Conservation (phyloP, 345 rosid species). For the Hirschfeldia incana region DNA sequence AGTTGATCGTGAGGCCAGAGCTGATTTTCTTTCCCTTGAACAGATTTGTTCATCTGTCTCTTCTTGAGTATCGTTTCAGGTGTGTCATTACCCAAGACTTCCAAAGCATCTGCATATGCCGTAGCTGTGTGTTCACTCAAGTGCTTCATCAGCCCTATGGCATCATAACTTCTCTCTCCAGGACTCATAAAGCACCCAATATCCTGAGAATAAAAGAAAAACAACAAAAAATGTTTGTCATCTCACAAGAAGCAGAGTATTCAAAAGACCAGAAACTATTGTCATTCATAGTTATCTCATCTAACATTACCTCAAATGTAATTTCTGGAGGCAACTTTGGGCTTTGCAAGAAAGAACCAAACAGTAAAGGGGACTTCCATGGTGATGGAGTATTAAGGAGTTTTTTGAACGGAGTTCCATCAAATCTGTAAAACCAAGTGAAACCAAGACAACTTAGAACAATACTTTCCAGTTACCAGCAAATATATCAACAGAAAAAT, state of each 20-base stretch:
- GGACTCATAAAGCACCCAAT: slow-evolving; percentile 91
- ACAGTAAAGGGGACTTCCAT: slow-evolving; percentile 94
- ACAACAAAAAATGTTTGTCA: slow-evolving; percentile 2
- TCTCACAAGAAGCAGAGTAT: slow-evolving; percentile 8
- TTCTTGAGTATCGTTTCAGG: slow-evolving; percentile 56
- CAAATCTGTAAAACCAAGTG: slow-evolving; percentile 55
- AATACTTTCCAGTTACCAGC: slow-evolving; percentile 5
- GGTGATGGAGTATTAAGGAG: slow-evolving; percentile 87
- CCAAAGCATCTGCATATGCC: slow-evolving; percentile 89
- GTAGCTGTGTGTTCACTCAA: slow-evolving; percentile 82
- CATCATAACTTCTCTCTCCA: slow-evolving; percentile 84
- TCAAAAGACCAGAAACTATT: neutral
- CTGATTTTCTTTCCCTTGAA: slow-evolving; percentile 49
- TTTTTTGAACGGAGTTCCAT: slow-evolving; percentile 79
- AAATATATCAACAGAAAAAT: slow-evolving; percentile 8
- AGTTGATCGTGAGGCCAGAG: slow-evolving; percentile 36
- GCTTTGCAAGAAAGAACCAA: slow-evolving; percentile 75
- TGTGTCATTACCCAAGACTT: slow-evolving; percentile 78
- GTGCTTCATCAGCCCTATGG: slow-evolving; percentile 87
- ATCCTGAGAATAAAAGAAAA: slow-evolving; percentile 54
- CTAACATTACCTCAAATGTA: slow-evolving; percentile 72
- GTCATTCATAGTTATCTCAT: neutral
- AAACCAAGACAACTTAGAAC: slow-evolving; percentile 16
- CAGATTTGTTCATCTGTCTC: slow-evolving; percentile 40
- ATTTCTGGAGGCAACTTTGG: slow-evolving; percentile 79